Conservation (phyloP, 192 early-diverging fungal genomes). For the Haplosporangium gracile region DNA sequence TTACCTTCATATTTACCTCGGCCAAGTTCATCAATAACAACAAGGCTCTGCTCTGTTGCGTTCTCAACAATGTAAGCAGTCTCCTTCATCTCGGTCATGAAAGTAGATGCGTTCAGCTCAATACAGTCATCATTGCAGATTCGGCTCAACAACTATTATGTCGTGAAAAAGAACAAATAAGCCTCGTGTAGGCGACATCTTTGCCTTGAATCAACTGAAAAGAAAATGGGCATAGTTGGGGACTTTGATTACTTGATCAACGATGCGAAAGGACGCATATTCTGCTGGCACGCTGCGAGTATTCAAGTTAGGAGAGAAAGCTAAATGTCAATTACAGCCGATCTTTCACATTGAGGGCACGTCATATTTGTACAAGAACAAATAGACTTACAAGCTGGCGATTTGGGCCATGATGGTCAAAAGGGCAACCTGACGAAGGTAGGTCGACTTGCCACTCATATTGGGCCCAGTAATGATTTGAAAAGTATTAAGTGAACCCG, state of each 20-base stretch:
- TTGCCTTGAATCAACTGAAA: neutral
- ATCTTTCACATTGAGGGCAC: neutral
- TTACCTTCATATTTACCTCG: slow-evolving; percentile 52
- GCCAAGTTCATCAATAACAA: slow-evolving; percentile 95
- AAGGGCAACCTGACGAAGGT: slow-evolving; percentile 84
- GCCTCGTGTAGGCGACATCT: neutral
- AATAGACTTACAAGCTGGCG: slow-evolving; percentile 73
- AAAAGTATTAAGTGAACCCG: slow-evolving; percentile 66
- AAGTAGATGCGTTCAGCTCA: slow-evolving; percentile 76
- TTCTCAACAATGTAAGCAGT: slow-evolving; percentile 85
- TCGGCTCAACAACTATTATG: slow-evolving; percentile 74
- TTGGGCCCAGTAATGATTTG: slow-evolving; percentile 93
- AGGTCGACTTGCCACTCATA: slow-evolving; percentile 93
- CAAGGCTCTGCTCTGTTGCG: slow-evolving; percentile 74
- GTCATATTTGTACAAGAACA: neutral
- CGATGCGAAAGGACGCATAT: slow-evolving; percentile 79
- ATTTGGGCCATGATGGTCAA: slow-evolving; percentile 89
- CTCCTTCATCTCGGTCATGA: slow-evolving; percentile 92
- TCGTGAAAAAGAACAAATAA: neutral
- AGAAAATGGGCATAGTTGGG: neutral
- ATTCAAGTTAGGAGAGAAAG: neutral
- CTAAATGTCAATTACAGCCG: neutral
- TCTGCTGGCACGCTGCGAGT: slow-evolving; percentile 80
- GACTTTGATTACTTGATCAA: slow-evolving; percentile 62
- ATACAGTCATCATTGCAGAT: slow-evolving; percentile 80